Evolutionary conservation across 768 basidiomycete species (phyloP).

Genomic region (Hemileccinum rubropunctum): DNA sequence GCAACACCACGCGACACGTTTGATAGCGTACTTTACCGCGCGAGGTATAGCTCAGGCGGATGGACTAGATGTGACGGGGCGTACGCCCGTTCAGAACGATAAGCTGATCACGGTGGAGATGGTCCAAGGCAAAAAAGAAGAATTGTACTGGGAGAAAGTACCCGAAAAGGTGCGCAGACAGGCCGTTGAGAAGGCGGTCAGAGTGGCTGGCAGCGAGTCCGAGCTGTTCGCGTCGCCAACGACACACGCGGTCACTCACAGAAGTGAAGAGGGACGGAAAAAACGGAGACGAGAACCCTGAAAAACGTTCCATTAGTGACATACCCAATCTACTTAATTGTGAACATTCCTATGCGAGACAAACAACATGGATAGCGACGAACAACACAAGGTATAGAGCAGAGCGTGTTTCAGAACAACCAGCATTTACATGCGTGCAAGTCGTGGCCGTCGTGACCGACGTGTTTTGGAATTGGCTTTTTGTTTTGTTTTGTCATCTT

Average conservation of each 20-base stretch:
- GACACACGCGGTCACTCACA: not conserved
- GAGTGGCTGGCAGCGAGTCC: not conserved
- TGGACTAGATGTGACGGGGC: constrained; percentile 57
- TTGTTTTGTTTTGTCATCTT: constrained; percentile 3
- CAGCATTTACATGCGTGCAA: not conserved
- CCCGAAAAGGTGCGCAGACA: constrained; percentile 66
- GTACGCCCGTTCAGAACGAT: constrained; percentile 8
- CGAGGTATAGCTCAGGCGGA: constrained; percentile 39
- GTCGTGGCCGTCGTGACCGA: not conserved
- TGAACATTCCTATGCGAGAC: not conserved
- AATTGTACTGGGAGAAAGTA: constrained; percentile 76
- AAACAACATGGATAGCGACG: constrained; percentile 1
- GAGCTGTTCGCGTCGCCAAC: not conserved
- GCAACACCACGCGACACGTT: constrained; percentile 40
- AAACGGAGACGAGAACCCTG: constrained; percentile 16
- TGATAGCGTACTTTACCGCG: constrained; percentile 45
- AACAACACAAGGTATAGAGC: not conserved
- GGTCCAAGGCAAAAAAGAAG: constrained; percentile 61
- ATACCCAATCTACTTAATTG: too few relatives aligned
- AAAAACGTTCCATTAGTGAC: not conserved
- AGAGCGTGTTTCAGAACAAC: not conserved
- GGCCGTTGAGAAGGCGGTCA: constrained; percentile 51
- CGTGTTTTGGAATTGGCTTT: not conserved
- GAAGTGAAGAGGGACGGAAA: constrained; percentile 1
- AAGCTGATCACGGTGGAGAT: constrained; percentile 48